Evolutionary conservation across 1,284 basidiomycete genomes (phyloP).

Genomic region (Ustilago trichophora): DNA sequence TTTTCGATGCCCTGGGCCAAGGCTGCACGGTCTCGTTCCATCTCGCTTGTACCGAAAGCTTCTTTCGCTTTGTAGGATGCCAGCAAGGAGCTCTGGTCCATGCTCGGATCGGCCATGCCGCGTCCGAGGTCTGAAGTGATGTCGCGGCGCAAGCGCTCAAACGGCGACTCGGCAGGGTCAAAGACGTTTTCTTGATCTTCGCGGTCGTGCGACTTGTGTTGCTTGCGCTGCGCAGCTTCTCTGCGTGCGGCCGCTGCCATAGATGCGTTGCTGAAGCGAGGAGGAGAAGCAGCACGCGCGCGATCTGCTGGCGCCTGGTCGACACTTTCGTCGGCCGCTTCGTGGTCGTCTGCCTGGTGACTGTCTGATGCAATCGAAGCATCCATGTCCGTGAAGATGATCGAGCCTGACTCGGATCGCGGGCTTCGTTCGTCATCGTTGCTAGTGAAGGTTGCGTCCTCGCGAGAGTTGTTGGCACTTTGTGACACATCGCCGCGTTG

Average conservation of each 20-base stretch:
- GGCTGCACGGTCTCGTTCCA: constrained; percentile 32
- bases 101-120: constrained; percentile 13
- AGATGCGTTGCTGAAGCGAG: constrained; percentile 63
- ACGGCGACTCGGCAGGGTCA: constrained; percentile 74
- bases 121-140: constrained; percentile 35
- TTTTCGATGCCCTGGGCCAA: constrained; percentile 40
- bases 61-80: constrained; percentile 6
- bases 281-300: constrained; percentile 73
- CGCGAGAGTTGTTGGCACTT: constrained; percentile 30
- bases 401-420: constrained; percentile 29
- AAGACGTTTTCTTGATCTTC: constrained; percentile 38
- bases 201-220: constrained; percentile 22
- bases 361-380: constrained; percentile 20
- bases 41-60: constrained; percentile 5
- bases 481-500: constrained; percentile 34
- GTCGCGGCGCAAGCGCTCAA: constrained; percentile 71
- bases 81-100: constrained; percentile 31
- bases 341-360: constrained; percentile 4
- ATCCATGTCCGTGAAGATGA: constrained; percentile 35
- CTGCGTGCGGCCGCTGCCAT: constrained; percentile 73
- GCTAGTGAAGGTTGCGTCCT: constrained; percentile 28
- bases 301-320: constrained; percentile 66
- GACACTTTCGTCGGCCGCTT: constrained; percentile 36
- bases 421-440: constrained; percentile 28
- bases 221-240: constrained; percentile 66